phyloP scores from a whole-genome alignment of 2,329 filamentous ascomycete genomes.

The Cephalotrichum gorgonifer region DNA sequence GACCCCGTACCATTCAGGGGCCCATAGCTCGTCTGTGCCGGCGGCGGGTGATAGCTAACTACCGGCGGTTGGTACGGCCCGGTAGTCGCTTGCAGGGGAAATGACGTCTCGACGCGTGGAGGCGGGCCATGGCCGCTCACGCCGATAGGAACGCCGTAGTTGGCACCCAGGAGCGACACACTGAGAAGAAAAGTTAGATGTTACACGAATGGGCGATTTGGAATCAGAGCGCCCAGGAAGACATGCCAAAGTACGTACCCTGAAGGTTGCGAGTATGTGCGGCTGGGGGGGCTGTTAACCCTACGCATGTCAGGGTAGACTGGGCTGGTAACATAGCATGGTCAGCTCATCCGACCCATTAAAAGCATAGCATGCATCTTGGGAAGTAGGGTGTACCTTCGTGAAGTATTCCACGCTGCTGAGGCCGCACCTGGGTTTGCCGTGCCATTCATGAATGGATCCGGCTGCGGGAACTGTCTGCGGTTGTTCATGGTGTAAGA shows the following conservation, averaged over 20 bases:
- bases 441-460: slow-evolving; percentile 1
- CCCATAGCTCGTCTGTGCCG: neutral
- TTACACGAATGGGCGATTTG: neutral
- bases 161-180: neutral
- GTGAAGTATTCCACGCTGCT: neutral
- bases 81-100: neutral
- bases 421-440: neutral
- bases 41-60: neutral
- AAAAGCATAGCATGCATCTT: neutral
- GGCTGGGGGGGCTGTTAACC: slow-evolving; percentile 3
- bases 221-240: neutral
- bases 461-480: neutral
- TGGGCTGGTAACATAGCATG: slow-evolving; percentile 1
- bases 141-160: slow-evolving; percentile 1
- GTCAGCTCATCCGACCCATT: neutral
- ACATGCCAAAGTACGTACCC: slow-evolving; percentile 1
- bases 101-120: slow-evolving; percentile 2
- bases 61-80: neutral
- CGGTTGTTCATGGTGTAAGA: slow-evolving; percentile 1
- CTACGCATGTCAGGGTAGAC: slow-evolving; percentile 3
- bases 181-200: neutral
- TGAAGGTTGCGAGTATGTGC: slow-evolving; percentile 3
- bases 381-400: neutral
- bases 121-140: slow-evolving; percentile 3
- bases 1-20: slow-evolving; percentile 2